Conservation (phyloP, 2,329 filamentous ascomycete genomes). For the Colletotrichum karsti region DNA sequence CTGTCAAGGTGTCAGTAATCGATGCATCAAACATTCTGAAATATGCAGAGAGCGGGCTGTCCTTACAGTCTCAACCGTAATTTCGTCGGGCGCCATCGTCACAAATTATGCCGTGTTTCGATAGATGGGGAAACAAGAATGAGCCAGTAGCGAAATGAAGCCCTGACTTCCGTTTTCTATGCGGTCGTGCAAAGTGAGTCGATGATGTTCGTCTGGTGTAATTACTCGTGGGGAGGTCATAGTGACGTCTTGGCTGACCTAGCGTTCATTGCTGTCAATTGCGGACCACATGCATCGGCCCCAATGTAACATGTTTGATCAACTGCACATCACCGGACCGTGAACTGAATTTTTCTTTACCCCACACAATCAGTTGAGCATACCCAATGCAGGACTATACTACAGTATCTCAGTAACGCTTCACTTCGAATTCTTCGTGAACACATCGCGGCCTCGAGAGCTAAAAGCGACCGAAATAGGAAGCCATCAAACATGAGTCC, state of each 20-base stretch:
- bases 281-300: no score
- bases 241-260: background rate
- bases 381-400: no score
- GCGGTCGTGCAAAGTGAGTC: background rate
- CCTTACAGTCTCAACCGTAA: background rate
- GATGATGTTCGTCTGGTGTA: background rate
- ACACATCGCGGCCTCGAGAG: no score
- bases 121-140: background rate
- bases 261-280: background rate
- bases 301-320: background rate
- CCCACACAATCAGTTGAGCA: no score
- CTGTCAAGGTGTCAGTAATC: conserved; percentile 34
- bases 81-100: background rate
- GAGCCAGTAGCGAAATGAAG: background rate
- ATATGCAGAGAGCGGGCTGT: background rate
- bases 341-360: no score
- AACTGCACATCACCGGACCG: background rate
- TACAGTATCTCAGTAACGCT: no score
- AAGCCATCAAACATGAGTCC: no score
- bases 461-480: no score
- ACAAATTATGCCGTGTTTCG: no score
- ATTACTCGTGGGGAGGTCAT: background rate
- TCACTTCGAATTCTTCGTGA: no score
- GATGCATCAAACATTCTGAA: background rate
- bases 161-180: no score